Conservation (phyloP, 345 rosid genomes). For the Mallotus nudiflorus region DNA sequence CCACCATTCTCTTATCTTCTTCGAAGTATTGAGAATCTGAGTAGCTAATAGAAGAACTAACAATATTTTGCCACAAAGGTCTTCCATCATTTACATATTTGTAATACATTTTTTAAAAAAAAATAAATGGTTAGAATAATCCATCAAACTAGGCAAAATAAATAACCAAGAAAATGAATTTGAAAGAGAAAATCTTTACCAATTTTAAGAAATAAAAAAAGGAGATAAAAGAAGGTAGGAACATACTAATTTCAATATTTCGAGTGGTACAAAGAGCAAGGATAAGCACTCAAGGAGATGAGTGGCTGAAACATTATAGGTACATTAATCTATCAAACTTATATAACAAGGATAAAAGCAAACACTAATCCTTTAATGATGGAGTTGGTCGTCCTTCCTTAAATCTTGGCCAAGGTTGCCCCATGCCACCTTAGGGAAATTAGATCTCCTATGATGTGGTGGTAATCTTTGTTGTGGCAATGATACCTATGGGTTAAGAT, state of each 20-base stretch:
- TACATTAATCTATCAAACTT: too few relatives aligned
- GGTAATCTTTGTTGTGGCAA: slow-evolving; percentile 63
- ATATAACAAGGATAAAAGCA: too few relatives aligned
- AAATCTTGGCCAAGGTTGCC: slow-evolving; percentile 64
- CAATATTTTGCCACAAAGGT: slow-evolving; percentile 93
- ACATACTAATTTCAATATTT: too few relatives aligned
- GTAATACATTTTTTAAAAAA: slow-evolving; percentile 24
- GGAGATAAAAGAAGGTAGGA: background rate
- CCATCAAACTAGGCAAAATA: background rate
- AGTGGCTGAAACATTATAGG: too few relatives aligned
- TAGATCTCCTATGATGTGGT: slow-evolving; percentile 54
- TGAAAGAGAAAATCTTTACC: background rate
- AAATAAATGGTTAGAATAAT: too few relatives aligned
- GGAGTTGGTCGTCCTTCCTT: slow-evolving; percentile 76
- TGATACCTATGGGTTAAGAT: slow-evolving; percentile 52
- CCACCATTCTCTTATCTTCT: too few relatives aligned
- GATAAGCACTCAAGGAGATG: too few relatives aligned
- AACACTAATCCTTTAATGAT: too few relatives aligned
- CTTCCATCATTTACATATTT: slow-evolving; percentile 93
- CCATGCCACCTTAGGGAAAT: slow-evolving; percentile 65
- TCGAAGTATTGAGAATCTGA: slow-evolving; percentile 84
- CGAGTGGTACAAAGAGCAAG: too few relatives aligned
- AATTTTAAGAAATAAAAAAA: background rate
- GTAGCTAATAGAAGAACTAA: slow-evolving; percentile 89
- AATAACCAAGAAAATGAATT: background rate